Base-by-base conservation (phyloP, 768 basidiomycete genomes). In the Pleurotus eryngii region DNA sequence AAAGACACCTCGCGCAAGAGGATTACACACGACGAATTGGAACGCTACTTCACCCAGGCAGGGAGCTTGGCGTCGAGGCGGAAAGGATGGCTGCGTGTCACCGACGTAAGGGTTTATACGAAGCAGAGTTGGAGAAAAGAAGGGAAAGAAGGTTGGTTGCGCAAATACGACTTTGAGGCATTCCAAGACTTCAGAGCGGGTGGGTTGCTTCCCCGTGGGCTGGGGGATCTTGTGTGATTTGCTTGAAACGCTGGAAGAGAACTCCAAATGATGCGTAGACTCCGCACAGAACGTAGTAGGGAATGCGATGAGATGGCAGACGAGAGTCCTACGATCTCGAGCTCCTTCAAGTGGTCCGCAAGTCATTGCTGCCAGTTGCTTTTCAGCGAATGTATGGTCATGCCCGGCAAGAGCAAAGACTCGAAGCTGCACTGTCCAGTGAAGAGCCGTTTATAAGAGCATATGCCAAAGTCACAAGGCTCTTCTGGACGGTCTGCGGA, bases 1-100 rank as follows among this genome's bases (percentile, higher is more conserved):
- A 70, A 69, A 5, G 68, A 47, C 14, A 67, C 47, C 45, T 71
- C 70, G 12, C 67, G 70, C n/a, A 65, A 22, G 46, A 71, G 20
- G 9, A 61, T n/a, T 49, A 18, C 59, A 59, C n/a, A 64, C 26
- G 15, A 59, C 43, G 27, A 70, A 47, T 46, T 68, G 66, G 5
- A 60, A 56, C 7, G 61, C 17, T 58, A 70, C 47, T 35, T 64
- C 60, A 2, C 30, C 30, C 12, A 45, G 2, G 9, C 59, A n/a
- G 69, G 69, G 24, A 69, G 60, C 18, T 20, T 42, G 5, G 59
- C 5, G 22, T 66, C 65, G 42, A 68, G 62, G 9, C 62, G 58
- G 46, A 63, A 67, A 1, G 63, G 43, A 3, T 57, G 60, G 4
- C 61, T 64, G 4, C n/a, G 55, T 11, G 45, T 51, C 4, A 49